These are phyloP conservation scores for Yarrowia bubula DNA, from an alignment of 805 yeast species.

Conservation along the genomic window DNA sequence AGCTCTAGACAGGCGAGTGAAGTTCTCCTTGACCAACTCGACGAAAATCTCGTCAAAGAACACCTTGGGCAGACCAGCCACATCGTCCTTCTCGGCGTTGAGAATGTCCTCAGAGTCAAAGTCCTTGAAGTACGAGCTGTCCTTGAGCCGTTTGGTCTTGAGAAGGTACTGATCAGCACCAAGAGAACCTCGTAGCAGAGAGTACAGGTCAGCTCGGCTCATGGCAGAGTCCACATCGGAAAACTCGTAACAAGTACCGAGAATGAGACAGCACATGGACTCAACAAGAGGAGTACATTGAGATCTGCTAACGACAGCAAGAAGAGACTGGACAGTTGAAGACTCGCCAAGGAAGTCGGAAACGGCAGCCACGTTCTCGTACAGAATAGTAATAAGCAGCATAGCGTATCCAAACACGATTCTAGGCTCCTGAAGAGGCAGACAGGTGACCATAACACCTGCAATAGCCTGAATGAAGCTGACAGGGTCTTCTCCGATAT, in stretches of 20 bases:
- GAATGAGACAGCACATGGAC: conserved; percentile 65
- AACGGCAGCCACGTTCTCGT: conserved; percentile 72
- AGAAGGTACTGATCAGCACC: conserved; percentile 78
- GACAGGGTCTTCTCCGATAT: conserved; percentile 63
- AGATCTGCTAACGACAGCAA: conserved; percentile 60
- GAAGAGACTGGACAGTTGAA: conserved; percentile 61
- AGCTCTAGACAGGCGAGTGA: conserved; percentile 63
- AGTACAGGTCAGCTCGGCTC: conserved; percentile 56
- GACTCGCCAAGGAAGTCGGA: conserved; percentile 69
- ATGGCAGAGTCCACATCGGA: conserved; percentile 55
- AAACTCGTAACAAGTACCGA: conserved; percentile 83
- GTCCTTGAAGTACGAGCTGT: conserved; percentile 52
- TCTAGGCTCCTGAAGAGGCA: conserved; percentile 65
- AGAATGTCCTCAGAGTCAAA: conserved; percentile 53
- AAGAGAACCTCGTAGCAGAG: conserved; percentile 63
- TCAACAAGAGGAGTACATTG: conserved; percentile 53
- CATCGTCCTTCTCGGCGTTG: conserved; percentile 60
- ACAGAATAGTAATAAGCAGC: conserved; percentile 72
- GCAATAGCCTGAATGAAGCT: conserved; percentile 71
- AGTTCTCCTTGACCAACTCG: conserved; percentile 65
- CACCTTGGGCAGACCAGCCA: conserved; percentile 79
- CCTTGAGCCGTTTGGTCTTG: conserved; percentile 70
- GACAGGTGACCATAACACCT: conserved; percentile 65
- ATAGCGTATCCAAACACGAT: conserved; percentile 74
- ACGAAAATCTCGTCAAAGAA: conserved; percentile 68